Base-by-base conservation (phyloP, 768 basidiomycete species). In the Xerocomellus chrysenteron region DNA sequence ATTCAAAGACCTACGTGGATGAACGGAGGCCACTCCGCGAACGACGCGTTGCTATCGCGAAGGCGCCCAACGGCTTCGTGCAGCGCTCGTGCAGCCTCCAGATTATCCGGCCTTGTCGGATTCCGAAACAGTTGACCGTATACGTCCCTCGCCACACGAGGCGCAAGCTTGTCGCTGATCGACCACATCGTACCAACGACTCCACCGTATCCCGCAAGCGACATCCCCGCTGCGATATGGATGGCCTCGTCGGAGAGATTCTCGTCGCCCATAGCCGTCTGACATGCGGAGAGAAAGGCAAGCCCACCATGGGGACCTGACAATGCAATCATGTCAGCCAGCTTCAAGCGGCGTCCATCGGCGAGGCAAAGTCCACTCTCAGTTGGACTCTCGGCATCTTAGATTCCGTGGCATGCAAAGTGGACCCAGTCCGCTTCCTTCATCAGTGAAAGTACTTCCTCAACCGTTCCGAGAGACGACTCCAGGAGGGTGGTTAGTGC, bases 151-250 rank as follows among this genome's bases (percentile, higher is more conserved):
- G 45, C 45, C 17, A 46, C 28, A 16, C 5, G 10, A 32, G 45
- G 45, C 30, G 47, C 47, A 11, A 47, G 4, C 3, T 21, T 8
- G 50, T 80, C 78, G 30, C 54, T 57, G 48, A 78, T 73, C 16
- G 69, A 68, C 78, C 78, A 78, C 74, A 79, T 69, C 13, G 78
- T 79, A 9, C 66, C 79, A 33, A 80, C 67, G 6, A 74, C 75
- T 16, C 68, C 60, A 17, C 47, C 47, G 52, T 58, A 71, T 9
- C 72, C 72, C 0, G 60, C 63, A 17, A 65, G 47, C 40, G 74
- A 58, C 73, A 80, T 74, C 5, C 73, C 75, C 4, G 74, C 33
- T 13, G 13, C 33, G 33, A 35, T 35, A 35, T 35, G 33, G 12
- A 35, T 35, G 12, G 33, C 33, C 33, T 35, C 33, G 11, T 35